Evolutionary conservation across 345 rosid species (phyloP).

Genomic region (Syzygium oleosum): DNA sequence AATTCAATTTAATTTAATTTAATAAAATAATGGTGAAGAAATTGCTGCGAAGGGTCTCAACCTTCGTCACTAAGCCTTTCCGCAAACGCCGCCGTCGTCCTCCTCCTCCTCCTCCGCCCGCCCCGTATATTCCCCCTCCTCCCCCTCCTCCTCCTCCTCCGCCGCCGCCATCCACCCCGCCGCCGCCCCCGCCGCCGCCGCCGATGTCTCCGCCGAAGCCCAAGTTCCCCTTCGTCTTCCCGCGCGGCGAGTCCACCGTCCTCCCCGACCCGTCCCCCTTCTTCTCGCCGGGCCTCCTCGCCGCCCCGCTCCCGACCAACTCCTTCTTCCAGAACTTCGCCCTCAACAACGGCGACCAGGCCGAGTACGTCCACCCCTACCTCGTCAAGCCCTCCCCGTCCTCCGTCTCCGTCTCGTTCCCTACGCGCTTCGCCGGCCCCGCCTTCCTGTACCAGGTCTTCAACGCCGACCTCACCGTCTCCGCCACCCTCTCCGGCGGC

Average conservation of each 20-base stretch:
- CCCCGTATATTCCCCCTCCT: neutral
- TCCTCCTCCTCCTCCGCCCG: neutral
- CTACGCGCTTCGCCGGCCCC: constrained; percentile 52
- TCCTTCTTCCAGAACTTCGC: constrained; percentile 92
- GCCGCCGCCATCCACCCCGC: neutral
- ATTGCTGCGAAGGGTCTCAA: constrained; percentile 14
- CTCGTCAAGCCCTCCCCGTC: constrained; percentile 55
- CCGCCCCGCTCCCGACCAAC: constrained; percentile 79
- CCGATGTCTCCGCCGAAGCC: constrained; percentile 15
- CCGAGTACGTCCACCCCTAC: constrained; percentile 92
- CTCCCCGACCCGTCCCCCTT: constrained; percentile 81
- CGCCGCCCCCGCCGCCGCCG: constrained; percentile 8
- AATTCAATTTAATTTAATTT: no score
- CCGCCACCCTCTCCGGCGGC: constrained; percentile 24
- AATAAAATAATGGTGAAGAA: neutral
- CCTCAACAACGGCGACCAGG: constrained; percentile 72
- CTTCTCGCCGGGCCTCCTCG: constrained; percentile 60
- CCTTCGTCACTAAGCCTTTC: neutral
- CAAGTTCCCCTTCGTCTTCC: constrained; percentile 54
- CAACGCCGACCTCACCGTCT: constrained; percentile 56
- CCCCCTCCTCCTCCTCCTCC: constrained; percentile 3
- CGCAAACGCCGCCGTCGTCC: neutral
- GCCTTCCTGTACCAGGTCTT: constrained; percentile 59
- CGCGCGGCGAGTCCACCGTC: constrained; percentile 41
- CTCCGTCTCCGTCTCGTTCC: constrained; percentile 69